Base-by-base conservation (phyloP, 257 asterid genomes). In the Nicotiana undulata region DNA sequence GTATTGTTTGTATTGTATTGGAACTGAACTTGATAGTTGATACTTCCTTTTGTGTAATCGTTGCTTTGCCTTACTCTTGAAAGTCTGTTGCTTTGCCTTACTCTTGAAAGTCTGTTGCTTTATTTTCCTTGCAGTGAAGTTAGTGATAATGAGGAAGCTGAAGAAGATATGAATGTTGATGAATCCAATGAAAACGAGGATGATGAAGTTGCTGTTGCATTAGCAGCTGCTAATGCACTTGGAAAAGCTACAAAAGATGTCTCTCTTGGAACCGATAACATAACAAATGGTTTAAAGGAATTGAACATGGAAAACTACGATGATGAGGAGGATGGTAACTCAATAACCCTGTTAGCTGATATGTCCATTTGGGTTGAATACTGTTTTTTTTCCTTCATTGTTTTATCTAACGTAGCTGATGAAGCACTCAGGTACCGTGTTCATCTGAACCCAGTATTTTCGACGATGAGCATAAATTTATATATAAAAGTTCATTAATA, bases 281-380 rank as follows among this genome's bases (percentile, higher is more conserved):
- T 93, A 75, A 72, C 89, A 4, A 92, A 89, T 81, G 96, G 92
- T 53, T 63, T 92, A 83, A 84, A 88, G 85, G 95, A 94, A 78
- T 89, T 96, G 56, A 90, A 92, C 85, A 92, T 96, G 98, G 99
- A 94, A 79, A 79, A 86, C 74, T 96, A 96, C 79, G 98, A 94
- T 46, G 93, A 96, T 17, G 99, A 95, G 84, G 98, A 96, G 32
- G 97, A 91, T 80, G 97, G 97, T 93, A 90, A 51, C 37, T 66
- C 65, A 70, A 40, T 79, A 12, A 51, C 63, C 29, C 58, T 20
- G 22, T 66, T 31, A 60, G 49, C 52, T 55, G 29, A 31, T 15
- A 26, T 26, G 22, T 44, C 44, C 13, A 44, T 44, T 70, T 70
- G 15, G 20, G 77, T 70, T 46, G 24, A 49, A 20, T 63, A n/a